Evolutionary conservation across 257 asterid species (phyloP).

Genomic region (Rubia yunnanensis): DNA sequence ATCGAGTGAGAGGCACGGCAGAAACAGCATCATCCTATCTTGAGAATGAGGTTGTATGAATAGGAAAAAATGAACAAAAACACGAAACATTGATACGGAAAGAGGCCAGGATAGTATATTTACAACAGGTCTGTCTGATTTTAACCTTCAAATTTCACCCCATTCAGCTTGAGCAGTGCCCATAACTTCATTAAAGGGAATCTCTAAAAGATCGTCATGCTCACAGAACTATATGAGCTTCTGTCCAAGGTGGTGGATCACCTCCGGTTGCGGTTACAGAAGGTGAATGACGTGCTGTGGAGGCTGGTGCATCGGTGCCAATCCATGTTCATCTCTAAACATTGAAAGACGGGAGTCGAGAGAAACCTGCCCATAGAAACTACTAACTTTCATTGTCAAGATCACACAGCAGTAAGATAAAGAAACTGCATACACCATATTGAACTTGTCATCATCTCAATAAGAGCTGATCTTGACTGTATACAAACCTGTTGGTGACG

Average conservation of each 20-base stretch:
- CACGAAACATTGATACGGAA: no score
- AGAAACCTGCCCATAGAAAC: slow-evolving; percentile 19
- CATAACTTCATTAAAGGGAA: not conserved
- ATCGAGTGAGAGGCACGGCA: no score
- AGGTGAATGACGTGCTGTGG: slow-evolving; percentile 34
- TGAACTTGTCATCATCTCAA: not conserved
- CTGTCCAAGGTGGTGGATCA: no score
- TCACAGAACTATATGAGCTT: no score
- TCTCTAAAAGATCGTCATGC: not conserved
- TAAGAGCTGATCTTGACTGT: not conserved
- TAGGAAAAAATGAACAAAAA: no score
- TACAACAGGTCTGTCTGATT: not conserved
- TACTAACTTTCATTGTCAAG: not conserved
- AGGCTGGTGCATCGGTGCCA: slow-evolving; percentile 19
- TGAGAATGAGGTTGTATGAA: no score
- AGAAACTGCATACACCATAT: not conserved
- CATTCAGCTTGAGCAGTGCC: not conserved
- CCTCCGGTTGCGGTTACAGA: slow-evolving; percentile 6
- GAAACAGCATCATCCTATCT: no score
- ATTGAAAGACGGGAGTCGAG: slow-evolving; percentile 8
- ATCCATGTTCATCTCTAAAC: slow-evolving; percentile 30
- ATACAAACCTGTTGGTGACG: slow-evolving; percentile 40
- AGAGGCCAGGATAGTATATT: not conserved
- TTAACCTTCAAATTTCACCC: not conserved
- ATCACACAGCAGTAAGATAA: not conserved